phyloP scores from a whole-genome alignment of 345 rosid species.

The Citrus reticulata region DNA sequence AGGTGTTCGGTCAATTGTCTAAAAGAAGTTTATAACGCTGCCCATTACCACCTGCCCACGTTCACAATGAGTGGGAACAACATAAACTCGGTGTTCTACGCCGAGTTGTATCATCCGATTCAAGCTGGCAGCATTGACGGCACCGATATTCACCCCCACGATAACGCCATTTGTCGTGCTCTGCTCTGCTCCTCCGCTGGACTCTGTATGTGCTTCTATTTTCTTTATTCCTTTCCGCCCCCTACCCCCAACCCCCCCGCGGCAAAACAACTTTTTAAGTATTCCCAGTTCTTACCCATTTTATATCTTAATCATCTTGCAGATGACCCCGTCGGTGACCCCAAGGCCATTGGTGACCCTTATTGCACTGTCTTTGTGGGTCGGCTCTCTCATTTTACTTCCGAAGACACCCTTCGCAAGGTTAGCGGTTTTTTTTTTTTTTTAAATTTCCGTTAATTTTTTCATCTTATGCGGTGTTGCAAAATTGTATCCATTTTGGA shows the following conservation, averaged over 20 bases:
- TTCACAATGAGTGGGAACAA: constrained; percentile 21
- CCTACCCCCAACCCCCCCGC: neutral
- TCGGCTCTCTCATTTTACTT: constrained; percentile 73
- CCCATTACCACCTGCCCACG: neutral
- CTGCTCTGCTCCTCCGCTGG: constrained; percentile 77
- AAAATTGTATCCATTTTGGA: neutral
- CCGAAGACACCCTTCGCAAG: constrained; percentile 63
- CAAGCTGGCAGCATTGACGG: constrained; percentile 97
- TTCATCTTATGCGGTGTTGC: too few species aligned
- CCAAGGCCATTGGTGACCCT: constrained; percentile 72
- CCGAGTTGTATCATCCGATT: constrained; percentile 84
- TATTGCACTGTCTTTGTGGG: constrained; percentile 75
- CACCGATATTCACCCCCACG: constrained; percentile 77
- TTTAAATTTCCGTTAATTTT: too few species aligned
- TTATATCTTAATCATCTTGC: constrained; percentile 1
- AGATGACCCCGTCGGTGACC: constrained; percentile 85
- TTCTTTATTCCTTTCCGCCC: neutral
- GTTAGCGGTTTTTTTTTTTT: constrained; percentile 4
- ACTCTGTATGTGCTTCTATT: constrained; percentile 47
- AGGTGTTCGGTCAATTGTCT: neutral
- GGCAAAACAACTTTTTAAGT: neutral
- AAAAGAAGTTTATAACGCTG: neutral
- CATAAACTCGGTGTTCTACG: constrained; percentile 77
- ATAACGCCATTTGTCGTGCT: constrained; percentile 75
- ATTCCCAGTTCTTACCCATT: neutral